Conservation (phyloP, 179 eudicot genomes). For the Carnegiea gigantea region DNA sequence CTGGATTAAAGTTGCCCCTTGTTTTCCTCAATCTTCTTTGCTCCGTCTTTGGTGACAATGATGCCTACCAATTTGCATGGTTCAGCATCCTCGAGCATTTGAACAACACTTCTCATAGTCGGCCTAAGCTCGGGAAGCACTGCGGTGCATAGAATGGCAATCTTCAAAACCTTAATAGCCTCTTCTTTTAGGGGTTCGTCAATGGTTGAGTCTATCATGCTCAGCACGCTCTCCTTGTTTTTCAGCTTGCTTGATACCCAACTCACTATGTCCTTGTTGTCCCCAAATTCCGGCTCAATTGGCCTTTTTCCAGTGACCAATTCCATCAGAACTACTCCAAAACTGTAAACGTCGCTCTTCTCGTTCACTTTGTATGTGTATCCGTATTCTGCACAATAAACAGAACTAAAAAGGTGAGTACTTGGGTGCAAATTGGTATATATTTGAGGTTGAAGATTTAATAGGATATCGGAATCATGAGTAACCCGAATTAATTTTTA, state of each 20-base stretch:
- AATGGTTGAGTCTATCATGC: slow-evolving; percentile 57
- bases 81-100: slow-evolving; percentile 90
- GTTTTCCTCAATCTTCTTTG: slow-evolving; percentile 33
- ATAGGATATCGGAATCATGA: too few relatives aligned
- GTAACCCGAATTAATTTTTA: too few relatives aligned
- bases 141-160: slow-evolving; percentile 74
- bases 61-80: slow-evolving; percentile 50
- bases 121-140: slow-evolving; percentile 71
- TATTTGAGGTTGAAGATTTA: neutral
- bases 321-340: slow-evolving; percentile 92
- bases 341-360: slow-evolving; percentile 91
- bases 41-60: slow-evolving; percentile 42
- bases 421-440: neutral
- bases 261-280: slow-evolving; percentile 64
- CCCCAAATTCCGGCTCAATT: slow-evolving; percentile 75
- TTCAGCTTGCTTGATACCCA: slow-evolving; percentile 77
- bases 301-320: slow-evolving; percentile 88
- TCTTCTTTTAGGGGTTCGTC: slow-evolving; percentile 47
- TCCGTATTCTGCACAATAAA: slow-evolving; percentile 63
- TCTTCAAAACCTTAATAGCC: slow-evolving; percentile 64
- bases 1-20: slow-evolving; percentile 6
- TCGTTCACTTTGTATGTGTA: slow-evolving; percentile 81
- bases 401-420: neutral
- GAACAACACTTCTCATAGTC: slow-evolving; percentile 76
- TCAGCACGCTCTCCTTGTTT: slow-evolving; percentile 53